Conservation (phyloP, 805 yeast species). For the Lipomyces japonicus region DNA sequence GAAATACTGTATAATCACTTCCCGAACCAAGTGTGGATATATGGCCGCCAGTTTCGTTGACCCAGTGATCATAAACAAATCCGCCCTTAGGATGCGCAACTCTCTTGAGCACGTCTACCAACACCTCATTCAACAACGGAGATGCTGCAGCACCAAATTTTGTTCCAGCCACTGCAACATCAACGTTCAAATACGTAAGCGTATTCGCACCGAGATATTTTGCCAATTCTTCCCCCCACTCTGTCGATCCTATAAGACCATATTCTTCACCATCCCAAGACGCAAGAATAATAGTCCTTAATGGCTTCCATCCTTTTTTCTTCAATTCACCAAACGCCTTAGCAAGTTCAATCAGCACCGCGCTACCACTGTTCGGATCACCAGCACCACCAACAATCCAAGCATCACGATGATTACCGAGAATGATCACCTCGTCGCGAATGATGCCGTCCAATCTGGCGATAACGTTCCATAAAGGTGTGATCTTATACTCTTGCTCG, state of each 20-base stretch:
- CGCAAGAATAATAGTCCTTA: slow-evolving; percentile 63
- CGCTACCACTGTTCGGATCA: slow-evolving; percentile 74
- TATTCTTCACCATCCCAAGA: slow-evolving; percentile 83
- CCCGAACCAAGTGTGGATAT: slow-evolving; percentile 62
- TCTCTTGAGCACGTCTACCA: slow-evolving; percentile 45
- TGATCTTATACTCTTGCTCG: slow-evolving; percentile 57
- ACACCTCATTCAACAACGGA: slow-evolving; percentile 52
- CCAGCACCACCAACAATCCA: slow-evolving; percentile 79
- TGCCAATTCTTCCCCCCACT: slow-evolving; percentile 63
- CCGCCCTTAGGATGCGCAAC: slow-evolving; percentile 47
- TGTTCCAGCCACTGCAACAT: slow-evolving; percentile 60
- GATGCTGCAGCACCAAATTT: slow-evolving; percentile 52
- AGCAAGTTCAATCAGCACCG: slow-evolving; percentile 60
- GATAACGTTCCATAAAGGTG: slow-evolving; percentile 60
- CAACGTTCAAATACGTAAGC: slow-evolving; percentile 66
- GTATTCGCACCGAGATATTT: slow-evolving; percentile 47
- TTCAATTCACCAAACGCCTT: slow-evolving; percentile 53
- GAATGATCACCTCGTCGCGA: slow-evolving; percentile 52
- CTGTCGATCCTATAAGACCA: slow-evolving; percentile 73
- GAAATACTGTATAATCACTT: slow-evolving; percentile 55
- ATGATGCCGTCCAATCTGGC: slow-evolving; percentile 57
- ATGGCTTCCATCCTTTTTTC: slow-evolving; percentile 65
- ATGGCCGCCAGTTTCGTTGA: slow-evolving; percentile 28
- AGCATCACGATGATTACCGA: slow-evolving; percentile 78
- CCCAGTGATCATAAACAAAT: slow-evolving; percentile 39